Conservation (phyloP, 805 yeast genomes). For the Ogataea ganodermae region DNA sequence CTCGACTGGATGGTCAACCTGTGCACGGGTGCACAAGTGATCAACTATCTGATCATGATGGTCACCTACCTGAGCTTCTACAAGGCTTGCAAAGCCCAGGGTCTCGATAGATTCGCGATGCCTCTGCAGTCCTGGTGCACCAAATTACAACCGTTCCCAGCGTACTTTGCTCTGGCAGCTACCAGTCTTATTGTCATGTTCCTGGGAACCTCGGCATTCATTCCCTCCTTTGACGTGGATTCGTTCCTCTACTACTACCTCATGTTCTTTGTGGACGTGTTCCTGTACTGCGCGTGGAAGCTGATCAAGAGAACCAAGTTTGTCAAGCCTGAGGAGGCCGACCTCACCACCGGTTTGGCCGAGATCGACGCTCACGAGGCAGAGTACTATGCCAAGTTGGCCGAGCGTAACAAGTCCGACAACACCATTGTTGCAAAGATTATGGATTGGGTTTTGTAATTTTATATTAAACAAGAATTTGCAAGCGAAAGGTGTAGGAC, state of each 20-base stretch:
- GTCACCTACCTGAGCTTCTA: constrained; percentile 63
- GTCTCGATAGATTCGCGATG: constrained; percentile 42
- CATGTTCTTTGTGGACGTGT: constrained; percentile 43
- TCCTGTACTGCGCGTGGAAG: constrained; percentile 39
- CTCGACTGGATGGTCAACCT: constrained; percentile 36
- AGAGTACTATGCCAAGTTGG: constrained; percentile 24
- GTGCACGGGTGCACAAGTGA: constrained; percentile 33
- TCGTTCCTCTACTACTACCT: constrained; percentile 48
- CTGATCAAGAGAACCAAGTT: constrained; percentile 40
- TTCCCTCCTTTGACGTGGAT: constrained; percentile 40
- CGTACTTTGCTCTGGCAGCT: constrained; percentile 29
- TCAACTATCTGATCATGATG: constrained; percentile 35
- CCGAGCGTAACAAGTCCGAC: constrained; percentile 2
- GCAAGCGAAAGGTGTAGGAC: too few species aligned
- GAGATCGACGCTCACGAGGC: constrained; percentile 54
- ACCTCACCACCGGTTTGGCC: constrained; percentile 44
- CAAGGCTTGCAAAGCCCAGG: constrained; percentile 61
- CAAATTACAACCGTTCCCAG: constrained; percentile 41
- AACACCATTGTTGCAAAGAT: constrained; percentile 2
- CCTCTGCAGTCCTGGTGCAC: constrained; percentile 54
- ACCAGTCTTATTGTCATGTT: constrained; percentile 39
- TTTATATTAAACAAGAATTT: not conserved
- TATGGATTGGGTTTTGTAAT: constrained; percentile 13
- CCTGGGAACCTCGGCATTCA: constrained; percentile 43
- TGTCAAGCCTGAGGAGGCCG: constrained; percentile 47